Evolutionary conservation across 2,329 filamentous ascomycete species (phyloP).

Genomic region (Aspergillus sp.): DNA sequence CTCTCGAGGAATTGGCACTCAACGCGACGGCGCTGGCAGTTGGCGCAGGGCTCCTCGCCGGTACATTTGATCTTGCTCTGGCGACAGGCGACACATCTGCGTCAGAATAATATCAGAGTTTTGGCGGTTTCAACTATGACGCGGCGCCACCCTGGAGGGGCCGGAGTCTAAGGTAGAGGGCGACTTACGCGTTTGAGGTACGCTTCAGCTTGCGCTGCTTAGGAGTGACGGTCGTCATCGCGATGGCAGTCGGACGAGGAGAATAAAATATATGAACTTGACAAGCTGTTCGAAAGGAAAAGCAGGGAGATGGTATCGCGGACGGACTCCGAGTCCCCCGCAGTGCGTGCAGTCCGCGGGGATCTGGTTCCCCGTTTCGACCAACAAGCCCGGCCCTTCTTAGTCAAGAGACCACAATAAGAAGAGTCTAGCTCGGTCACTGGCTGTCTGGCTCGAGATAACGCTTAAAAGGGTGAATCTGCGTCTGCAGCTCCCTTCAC

Average conservation of each 20-base stretch:
- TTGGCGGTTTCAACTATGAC: too few relatives aligned
- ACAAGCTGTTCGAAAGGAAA: background rate
- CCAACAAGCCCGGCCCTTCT: background rate
- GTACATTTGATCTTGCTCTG: slow-evolving; percentile 46
- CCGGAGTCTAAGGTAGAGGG: background rate
- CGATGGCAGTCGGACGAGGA: too few relatives aligned
- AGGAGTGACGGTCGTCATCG: background rate
- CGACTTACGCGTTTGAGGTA: slow-evolving; percentile 17
- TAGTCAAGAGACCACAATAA: too few relatives aligned
- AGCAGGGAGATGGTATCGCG: background rate
- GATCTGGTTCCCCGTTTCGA: background rate
- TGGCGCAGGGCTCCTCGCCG: slow-evolving; percentile 39
- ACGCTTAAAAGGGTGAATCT: too few relatives aligned
- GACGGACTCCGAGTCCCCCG: slow-evolving; percentile 17
- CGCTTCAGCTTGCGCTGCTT: slow-evolving; percentile 32
- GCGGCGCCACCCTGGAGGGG: too few relatives aligned
- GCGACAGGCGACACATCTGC: slow-evolving; percentile 35
- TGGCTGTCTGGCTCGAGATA: too few relatives aligned
- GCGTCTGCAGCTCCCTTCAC: too few relatives aligned
- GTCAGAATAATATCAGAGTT: too few relatives aligned
- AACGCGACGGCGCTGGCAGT: slow-evolving; percentile 18
- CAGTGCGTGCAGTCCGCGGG: background rate
- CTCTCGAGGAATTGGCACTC: slow-evolving; percentile 34
- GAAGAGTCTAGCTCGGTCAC: too few relatives aligned
- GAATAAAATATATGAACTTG: background rate